These are phyloP conservation scores for Cladosporium sp. DNA, from an alignment of 2,329 filamentous ascomycete genomes.

Conservation along the genomic window DNA sequence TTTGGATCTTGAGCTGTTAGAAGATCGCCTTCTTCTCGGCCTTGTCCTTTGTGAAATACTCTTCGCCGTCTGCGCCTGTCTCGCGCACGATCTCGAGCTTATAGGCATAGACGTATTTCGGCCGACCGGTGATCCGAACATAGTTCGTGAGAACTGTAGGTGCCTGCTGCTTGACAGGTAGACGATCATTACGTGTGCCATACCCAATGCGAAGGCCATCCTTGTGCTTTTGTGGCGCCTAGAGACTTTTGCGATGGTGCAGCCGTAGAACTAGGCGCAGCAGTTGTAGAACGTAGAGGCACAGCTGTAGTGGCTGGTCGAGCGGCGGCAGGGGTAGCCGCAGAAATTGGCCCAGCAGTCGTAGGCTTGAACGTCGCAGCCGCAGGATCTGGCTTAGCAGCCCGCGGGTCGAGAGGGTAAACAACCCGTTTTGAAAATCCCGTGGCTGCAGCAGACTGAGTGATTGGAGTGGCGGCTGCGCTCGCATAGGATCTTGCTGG, in stretches of 20 bases:
- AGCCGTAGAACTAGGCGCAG: background rate
- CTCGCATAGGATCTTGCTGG: background rate
- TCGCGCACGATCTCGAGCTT: background rate
- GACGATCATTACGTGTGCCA: background rate
- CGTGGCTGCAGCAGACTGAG: background rate
- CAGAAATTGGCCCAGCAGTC: background rate
- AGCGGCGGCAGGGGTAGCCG: background rate
- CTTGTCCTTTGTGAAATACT: background rate
- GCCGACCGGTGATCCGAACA: slow-evolving; percentile 6
- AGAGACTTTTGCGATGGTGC: background rate
- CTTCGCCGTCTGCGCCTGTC: background rate
- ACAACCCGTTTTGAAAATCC: background rate
- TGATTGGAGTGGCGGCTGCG: background rate
- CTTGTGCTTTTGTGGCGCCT: background rate
- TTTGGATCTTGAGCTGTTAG: background rate
- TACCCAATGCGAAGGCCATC: background rate
- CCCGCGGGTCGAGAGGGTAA: background rate
- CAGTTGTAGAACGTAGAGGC: background rate
- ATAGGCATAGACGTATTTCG: slow-evolving; percentile 18
- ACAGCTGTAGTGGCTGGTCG: background rate
- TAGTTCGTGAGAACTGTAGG: slow-evolving; percentile 17
- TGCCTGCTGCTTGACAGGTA: too few species aligned
- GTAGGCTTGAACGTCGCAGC: background rate
- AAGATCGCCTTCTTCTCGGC: background rate
- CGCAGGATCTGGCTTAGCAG: background rate